A percentile compares a stretch with the other conserved stretches of the same genome.
phyloP scores from a whole-genome alignment of 495 filamentous ascomycete genomes.

The Chaetomium cochliodes region DNA sequence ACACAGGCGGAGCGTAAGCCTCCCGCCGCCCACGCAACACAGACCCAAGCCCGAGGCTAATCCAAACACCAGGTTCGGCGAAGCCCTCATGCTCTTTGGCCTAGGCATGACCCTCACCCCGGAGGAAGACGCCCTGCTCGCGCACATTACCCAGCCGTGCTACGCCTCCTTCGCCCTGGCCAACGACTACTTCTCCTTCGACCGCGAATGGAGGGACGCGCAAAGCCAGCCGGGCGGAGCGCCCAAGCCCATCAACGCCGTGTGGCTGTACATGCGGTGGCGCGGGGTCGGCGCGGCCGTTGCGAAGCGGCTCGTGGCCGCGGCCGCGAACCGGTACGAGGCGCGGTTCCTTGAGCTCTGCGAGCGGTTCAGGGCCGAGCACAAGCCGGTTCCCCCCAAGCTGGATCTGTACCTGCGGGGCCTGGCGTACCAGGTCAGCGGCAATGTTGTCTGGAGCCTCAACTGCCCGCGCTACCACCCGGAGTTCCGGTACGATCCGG shows the following conservation, averaged over 20 bases:
- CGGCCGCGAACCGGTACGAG: slow-evolving; percentile 5
- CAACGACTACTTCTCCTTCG: slow-evolving; percentile 7
- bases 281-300: not conserved
- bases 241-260: slow-evolving; percentile 3
- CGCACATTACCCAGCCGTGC: not conserved
- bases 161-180: not conserved
- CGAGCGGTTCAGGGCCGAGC: not conserved
- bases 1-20: not conserved
- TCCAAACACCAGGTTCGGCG: not conserved
- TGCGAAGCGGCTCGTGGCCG: not conserved
- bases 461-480: slow-evolving; percentile 3
- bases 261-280: slow-evolving; percentile 10
- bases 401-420: slow-evolving; percentile 3
- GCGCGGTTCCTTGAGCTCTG: slow-evolving; percentile 1
- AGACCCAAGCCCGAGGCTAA: not conserved
- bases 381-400: not conserved
- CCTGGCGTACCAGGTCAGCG: not conserved
- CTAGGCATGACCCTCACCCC: not conserved
- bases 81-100: not conserved
- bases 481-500: slow-evolving; percentile 1
- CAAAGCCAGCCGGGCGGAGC: not conserved
- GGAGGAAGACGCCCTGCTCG: not conserved
- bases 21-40: not conserved
- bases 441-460: not conserved
- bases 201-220: not conserved